Conservation (phyloP, 805 yeast species). For the Kazachstania africana region DNA sequence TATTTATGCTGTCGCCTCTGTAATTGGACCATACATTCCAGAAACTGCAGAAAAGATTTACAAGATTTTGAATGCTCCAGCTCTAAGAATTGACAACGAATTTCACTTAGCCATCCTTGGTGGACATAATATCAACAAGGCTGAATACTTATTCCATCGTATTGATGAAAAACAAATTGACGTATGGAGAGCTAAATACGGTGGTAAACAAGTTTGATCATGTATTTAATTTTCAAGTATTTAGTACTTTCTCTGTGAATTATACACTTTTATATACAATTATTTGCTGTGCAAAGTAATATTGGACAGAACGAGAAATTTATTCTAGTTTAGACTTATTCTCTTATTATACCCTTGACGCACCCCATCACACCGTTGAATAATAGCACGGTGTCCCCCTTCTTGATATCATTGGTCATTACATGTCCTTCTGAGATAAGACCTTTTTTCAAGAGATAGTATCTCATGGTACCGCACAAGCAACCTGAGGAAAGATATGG, state of each 20-base stretch:
- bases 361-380: constrained; percentile 83
- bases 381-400: constrained; percentile 61
- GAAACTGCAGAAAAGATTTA: constrained; percentile 59
- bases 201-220: constrained; percentile 45
- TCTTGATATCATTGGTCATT: constrained; percentile 31
- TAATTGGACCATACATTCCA: constrained; percentile 86
- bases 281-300: too few relatives aligned
- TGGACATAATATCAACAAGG: constrained; percentile 84
- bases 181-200: constrained; percentile 76
- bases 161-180: constrained; percentile 83
- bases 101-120: constrained; percentile 56
- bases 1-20: constrained; percentile 72
- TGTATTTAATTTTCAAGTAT: neutral
- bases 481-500: constrained; percentile 75
- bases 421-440: constrained; percentile 41
- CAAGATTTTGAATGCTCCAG: constrained; percentile 75
- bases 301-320: too few relatives aligned
- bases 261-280: too few relatives aligned
- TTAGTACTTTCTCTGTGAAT: too few relatives aligned
- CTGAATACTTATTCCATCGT: constrained; percentile 83
- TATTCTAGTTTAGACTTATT: too few relatives aligned
- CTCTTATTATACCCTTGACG: constrained; percentile 41
- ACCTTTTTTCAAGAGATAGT: constrained; percentile 44
- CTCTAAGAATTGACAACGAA: constrained; percentile 62
- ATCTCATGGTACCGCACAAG: constrained; percentile 72